A percentile compares a stretch with the other conserved stretches of the same genome.
phyloP scores from a whole-genome alignment of 148 eudicot species.

The Amaranthus hypochondriacus region DNA sequence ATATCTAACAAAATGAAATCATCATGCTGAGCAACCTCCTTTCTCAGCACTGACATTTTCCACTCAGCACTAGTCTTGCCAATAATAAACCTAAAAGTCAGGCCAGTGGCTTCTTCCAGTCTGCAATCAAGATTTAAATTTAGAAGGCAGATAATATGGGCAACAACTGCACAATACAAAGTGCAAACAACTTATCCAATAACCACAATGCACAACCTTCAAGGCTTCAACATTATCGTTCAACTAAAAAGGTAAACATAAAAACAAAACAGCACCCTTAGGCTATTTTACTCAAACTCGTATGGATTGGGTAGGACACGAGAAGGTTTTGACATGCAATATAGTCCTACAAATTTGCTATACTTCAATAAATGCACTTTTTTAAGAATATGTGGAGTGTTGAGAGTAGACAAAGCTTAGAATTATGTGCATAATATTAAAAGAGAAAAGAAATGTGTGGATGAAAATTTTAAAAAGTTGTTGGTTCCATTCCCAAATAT shows the following conservation, averaged over 20 bases:
- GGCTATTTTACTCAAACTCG: no score
- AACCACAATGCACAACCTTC: neutral
- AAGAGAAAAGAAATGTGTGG: no score
- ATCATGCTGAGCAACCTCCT: constrained; percentile 75
- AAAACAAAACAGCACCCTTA: neutral
- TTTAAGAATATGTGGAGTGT: no score
- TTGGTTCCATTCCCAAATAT: no score
- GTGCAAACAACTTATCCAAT: neutral
- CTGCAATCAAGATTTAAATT: constrained; percentile 35
- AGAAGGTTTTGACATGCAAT: no score
- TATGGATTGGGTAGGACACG: no score
- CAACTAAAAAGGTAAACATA: neutral
- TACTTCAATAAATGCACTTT: no score
- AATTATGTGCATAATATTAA: no score
- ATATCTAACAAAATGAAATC: constrained; percentile 86
- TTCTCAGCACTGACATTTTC: constrained; percentile 72
- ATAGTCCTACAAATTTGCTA: no score
- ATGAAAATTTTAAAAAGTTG: no score
- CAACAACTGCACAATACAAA: neutral
- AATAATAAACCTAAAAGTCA: constrained; percentile 86
- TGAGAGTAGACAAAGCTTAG: no score
- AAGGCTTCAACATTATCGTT: neutral
- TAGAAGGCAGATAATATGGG: constrained; percentile 3
- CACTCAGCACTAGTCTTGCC: constrained; percentile 65
- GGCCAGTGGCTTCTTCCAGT: constrained; percentile 94